phyloP scores from a whole-genome alignment of 2,329 filamentous ascomycete genomes.

The Blastomyces gilchristii region DNA sequence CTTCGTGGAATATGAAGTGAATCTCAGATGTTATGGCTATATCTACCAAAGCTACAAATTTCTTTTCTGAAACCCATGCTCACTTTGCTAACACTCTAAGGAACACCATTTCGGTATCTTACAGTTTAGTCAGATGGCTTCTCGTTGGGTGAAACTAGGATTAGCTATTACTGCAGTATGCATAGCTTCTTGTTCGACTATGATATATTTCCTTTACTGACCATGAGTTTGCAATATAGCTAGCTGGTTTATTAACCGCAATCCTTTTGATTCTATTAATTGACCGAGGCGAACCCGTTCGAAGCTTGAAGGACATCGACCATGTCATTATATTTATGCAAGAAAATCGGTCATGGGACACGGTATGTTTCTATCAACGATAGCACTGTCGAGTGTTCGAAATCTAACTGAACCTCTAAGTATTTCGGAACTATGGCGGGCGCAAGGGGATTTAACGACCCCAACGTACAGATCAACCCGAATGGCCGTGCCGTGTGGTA shows the following conservation, averaged over 20 bases:
- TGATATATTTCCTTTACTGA: constrained; percentile 3
- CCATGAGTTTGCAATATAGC: background rate
- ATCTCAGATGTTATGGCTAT: background rate
- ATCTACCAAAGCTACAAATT: background rate
- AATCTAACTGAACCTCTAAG: constrained; percentile 21
- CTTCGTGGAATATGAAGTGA: background rate
- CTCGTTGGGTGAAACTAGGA: background rate
- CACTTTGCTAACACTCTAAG: background rate
- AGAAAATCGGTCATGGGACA: constrained; percentile 37
- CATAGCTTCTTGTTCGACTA: background rate
- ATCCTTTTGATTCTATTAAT: background rate
- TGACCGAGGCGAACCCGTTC: constrained; percentile 20
- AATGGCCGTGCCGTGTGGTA: constrained; percentile 39
- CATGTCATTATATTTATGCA: constrained; percentile 52
- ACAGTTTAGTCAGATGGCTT: background rate
- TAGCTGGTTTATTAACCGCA: background rate
- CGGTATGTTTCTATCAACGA: constrained; percentile 18
- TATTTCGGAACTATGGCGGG: constrained; percentile 49
- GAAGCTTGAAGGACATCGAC: constrained; percentile 42
- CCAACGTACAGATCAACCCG: constrained; percentile 44
- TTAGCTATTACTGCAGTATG: background rate
- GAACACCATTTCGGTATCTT: background rate
- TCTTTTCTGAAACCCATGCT: background rate
- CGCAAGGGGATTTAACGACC: constrained; percentile 46
- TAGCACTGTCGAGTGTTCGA: background rate